Conservation (phyloP, 495 filamentous ascomycete species). For the Xylaria curta region DNA sequence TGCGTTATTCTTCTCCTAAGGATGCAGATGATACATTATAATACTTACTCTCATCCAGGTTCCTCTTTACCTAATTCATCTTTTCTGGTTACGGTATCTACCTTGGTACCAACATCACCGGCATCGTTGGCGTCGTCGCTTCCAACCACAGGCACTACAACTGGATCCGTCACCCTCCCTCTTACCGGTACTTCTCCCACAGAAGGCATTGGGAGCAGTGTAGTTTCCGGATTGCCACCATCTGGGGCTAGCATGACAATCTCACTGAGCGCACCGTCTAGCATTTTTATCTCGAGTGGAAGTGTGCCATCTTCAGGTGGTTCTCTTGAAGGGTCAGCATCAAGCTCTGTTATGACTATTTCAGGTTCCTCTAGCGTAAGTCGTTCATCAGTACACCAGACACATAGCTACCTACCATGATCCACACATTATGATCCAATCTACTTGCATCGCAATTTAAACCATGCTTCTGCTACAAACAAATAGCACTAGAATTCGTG, state of each 20-base stretch:
- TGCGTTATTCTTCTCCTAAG: neutral
- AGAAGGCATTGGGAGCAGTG: conserved; percentile 7
- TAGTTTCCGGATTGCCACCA: neutral
- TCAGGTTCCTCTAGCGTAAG: conserved; percentile 14
- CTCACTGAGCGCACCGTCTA: neutral
- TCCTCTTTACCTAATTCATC: neutral
- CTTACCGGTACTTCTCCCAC: neutral
- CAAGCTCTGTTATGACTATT: neutral
- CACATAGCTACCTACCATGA: neutral
- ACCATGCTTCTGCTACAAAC: neutral
- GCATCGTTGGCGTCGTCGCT: neutral
- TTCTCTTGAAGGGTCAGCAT: neutral
- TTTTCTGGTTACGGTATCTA: neutral
- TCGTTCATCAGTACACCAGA: neutral
- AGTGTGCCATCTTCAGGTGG: neutral
- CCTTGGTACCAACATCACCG: neutral
- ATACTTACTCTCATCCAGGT: conserved; percentile 9
- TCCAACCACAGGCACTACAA: neutral
- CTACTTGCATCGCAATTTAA: neutral
- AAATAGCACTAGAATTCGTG: neutral
- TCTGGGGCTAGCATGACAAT: conserved; percentile 6
- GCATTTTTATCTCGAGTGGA: neutral
- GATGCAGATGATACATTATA: neutral
- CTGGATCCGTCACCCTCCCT: neutral
- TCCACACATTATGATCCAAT: neutral